phyloP scores from a whole-genome alignment of 2,329 filamentous ascomycete genomes.

The Fusarium albidum region DNA sequence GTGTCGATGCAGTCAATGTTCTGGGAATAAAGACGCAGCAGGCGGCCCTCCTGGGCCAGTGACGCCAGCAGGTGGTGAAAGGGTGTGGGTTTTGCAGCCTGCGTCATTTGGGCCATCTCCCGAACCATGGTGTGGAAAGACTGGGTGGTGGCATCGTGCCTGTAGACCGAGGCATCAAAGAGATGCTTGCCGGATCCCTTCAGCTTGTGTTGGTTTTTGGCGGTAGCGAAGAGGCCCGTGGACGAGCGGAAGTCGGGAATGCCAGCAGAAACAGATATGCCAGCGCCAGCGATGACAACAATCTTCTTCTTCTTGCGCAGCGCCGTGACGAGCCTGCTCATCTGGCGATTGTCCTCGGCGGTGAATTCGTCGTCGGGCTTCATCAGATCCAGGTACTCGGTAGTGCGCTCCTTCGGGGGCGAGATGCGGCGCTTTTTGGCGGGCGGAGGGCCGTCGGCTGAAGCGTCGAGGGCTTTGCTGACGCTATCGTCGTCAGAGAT shows the following conservation, averaged over 20 bases:
- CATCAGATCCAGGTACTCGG: slow-evolving; percentile 79
- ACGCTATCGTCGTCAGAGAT: slow-evolving; percentile 46
- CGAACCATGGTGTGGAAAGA: slow-evolving; percentile 98
- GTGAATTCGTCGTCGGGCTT: slow-evolving; percentile 59
- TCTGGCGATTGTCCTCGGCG: slow-evolving; percentile 58
- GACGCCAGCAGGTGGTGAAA: slow-evolving; percentile 96
- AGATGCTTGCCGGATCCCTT: slow-evolving; percentile 91
- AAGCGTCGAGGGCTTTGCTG: slow-evolving; percentile 34
- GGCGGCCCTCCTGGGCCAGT: slow-evolving; percentile 83
- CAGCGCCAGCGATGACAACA: slow-evolving; percentile 93
- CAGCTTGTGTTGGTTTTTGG: slow-evolving; percentile 87
- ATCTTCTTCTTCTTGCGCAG: slow-evolving; percentile 94
- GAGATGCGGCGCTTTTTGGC: slow-evolving; percentile 78
- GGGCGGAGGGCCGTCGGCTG: slow-evolving; percentile 68
- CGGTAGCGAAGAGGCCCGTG: slow-evolving; percentile 84
- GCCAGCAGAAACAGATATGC: slow-evolving; percentile 95
- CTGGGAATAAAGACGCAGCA: slow-evolving; percentile 92
- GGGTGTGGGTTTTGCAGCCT: slow-evolving; percentile 78
- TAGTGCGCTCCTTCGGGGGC: slow-evolving; percentile 72
- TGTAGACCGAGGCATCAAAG: slow-evolving; percentile 98
- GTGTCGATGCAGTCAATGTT: slow-evolving; percentile 98
- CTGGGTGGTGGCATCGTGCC: slow-evolving; percentile 85
- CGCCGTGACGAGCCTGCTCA: slow-evolving; percentile 76
- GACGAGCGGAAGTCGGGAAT: slow-evolving; percentile 97
- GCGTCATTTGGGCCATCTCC: slow-evolving; percentile 81